Evolutionary conservation across 2,329 filamentous ascomycete genomes (phyloP).

Genomic region (Aspergillus sp.): DNA sequence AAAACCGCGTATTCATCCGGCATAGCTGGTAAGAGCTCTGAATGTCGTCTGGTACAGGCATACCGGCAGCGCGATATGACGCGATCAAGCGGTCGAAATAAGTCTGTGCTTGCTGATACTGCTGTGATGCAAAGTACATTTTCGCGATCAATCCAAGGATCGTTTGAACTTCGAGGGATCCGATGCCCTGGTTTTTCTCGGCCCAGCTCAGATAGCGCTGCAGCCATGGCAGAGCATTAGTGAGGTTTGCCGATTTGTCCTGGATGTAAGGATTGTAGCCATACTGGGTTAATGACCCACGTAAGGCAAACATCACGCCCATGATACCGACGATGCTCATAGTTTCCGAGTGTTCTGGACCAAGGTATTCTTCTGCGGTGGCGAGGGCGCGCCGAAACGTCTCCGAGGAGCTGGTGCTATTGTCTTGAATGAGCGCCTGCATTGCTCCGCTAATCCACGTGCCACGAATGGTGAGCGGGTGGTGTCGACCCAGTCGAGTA

Average conservation of each 20-base stretch:
- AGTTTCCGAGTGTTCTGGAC: conserved; percentile 26
- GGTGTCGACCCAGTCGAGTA: conserved; percentile 18
- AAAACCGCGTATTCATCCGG: conserved; percentile 21
- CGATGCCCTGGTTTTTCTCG: conserved; percentile 21
- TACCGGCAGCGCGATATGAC: conserved; percentile 13
- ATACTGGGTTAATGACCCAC: conserved; percentile 2
- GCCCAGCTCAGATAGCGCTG: conserved; percentile 29
- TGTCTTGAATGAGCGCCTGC: conserved; percentile 18
- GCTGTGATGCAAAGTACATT: conserved; percentile 20
- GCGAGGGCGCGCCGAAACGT: conserved; percentile 30
- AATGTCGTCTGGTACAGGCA: conserved; percentile 14
- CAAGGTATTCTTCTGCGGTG: conserved; percentile 26
- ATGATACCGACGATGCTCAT: conserved; percentile 29
- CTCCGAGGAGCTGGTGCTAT: conserved; percentile 25
- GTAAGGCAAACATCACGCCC: conserved; percentile 29
- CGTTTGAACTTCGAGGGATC: conserved; percentile 23
- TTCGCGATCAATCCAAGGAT: conserved; percentile 24
- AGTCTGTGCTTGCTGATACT: conserved; percentile 26
- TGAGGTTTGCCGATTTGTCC: conserved; percentile 6
- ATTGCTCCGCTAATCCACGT: conserved; percentile 24
- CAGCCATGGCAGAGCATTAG: conserved; percentile 28
- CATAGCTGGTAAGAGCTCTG: conserved; percentile 24
- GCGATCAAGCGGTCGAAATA: conserved; percentile 27
- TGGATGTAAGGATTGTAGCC: neutral
- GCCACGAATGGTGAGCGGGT: conserved; percentile 26